A percentile compares a stretch with the other conserved stretches of the same genome.
Evolutionary conservation across 2,329 filamentous ascomycete genomes (phyloP).

Genomic region (Diplodia intermedia): DNA sequence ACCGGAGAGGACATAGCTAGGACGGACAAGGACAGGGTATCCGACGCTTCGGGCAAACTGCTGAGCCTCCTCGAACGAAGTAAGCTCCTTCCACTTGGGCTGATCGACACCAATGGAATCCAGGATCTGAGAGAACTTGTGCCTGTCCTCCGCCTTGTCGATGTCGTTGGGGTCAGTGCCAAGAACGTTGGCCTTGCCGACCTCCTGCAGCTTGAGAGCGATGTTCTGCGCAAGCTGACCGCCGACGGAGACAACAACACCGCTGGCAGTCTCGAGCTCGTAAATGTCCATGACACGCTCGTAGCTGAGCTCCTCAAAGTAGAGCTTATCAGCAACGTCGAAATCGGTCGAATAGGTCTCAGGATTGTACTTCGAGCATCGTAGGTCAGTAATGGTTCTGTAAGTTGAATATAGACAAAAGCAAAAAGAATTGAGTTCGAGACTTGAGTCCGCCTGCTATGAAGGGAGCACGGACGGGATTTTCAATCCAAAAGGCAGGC

Average conservation of each 20-base stretch:
- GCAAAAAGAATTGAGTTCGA: too few relatives aligned
- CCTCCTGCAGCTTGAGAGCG: constrained; percentile 89
- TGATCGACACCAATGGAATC: constrained; percentile 97
- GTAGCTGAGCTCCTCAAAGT: constrained; percentile 96
- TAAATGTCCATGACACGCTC: constrained; percentile 99
- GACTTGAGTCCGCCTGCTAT: too few relatives aligned
- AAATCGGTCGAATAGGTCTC: constrained; percentile 86
- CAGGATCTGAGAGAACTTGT: constrained; percentile 97
- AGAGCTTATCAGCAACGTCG: constrained; percentile 87
- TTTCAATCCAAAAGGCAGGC: too few relatives aligned
- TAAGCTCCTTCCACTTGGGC: constrained; percentile 97
- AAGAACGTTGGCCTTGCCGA: constrained; percentile 85
- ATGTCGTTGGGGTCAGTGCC: constrained; percentile 94
- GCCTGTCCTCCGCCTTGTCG: constrained; percentile 95
- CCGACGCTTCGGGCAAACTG: constrained; percentile 82
- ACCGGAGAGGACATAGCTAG: constrained; percentile 93
- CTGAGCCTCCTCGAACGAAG: constrained; percentile 86
- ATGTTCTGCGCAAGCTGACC: constrained; percentile 98
- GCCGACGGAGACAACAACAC: constrained; percentile 93
- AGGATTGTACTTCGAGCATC: constrained; percentile 71
- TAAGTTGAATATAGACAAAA: too few relatives aligned
- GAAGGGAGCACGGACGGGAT: too few relatives aligned
- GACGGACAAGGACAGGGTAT: constrained; percentile 94
- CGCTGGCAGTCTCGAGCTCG: constrained; percentile 82
- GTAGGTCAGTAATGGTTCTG: constrained; percentile 33